phyloP scores from a whole-genome alignment of 345 rosid species.

The Brassica nigra region DNA sequence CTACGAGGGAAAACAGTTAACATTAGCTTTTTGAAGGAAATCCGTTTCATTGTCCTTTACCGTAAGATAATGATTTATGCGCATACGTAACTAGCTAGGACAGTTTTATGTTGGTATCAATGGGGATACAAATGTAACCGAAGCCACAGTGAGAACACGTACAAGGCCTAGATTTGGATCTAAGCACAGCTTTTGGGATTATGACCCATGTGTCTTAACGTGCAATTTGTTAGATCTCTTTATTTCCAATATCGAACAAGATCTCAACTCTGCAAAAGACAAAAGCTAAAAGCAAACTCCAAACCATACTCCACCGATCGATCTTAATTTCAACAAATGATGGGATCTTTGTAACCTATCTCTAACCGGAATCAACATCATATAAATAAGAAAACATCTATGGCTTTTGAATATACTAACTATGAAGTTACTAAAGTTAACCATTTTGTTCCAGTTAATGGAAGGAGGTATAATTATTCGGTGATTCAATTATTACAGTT shows the following conservation, averaged over 20 bases:
- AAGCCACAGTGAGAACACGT: not conserved
- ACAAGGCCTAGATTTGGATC: not conserved
- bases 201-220: not conserved
- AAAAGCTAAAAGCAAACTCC: not conserved
- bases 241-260: not conserved
- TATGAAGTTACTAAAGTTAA: not conserved
- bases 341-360: not conserved
- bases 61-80: not conserved
- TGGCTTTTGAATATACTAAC: too few species aligned
- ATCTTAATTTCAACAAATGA: not conserved
- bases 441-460: not conserved
- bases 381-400: not conserved
- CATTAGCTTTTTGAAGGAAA: not conserved
- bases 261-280: not conserved
- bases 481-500: slow-evolving; percentile 19
- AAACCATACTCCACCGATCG: not conserved
- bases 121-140: not conserved
- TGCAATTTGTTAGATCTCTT: not conserved
- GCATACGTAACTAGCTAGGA: not conserved
- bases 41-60: not conserved
- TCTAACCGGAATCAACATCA: not conserved
- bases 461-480: not conserved
- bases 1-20: not conserved
- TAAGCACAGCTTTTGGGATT: not conserved
- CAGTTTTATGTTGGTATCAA: not conserved